Conservation (phyloP, 495 filamentous ascomycete species). For the Bacidia rubella region DNA sequence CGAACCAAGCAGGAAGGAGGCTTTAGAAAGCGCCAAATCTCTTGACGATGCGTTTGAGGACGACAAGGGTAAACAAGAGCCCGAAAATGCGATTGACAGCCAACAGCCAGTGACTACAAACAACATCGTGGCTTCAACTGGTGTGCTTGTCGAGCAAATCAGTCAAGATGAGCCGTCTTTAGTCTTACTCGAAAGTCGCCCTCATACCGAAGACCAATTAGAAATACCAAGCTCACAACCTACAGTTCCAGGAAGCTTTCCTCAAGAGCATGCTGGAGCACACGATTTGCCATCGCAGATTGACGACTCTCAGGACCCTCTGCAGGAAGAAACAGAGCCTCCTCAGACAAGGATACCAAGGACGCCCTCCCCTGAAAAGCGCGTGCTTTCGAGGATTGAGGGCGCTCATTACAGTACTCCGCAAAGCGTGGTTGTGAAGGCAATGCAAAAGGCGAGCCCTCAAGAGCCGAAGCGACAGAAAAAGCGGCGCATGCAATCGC, state of each 20-base stretch:
- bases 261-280: background rate
- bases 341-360: background rate
- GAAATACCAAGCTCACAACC: background rate
- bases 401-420: too few relatives aligned
- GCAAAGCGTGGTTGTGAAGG: too few relatives aligned
- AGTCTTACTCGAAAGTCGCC: background rate
- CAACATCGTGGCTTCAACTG: background rate
- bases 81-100: background rate
- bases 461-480: background rate
- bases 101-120: background rate
- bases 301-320: conserved; percentile 1
- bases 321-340: background rate
- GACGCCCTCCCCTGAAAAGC: background rate
- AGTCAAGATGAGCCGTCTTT: conserved; percentile 1
- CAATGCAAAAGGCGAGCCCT: too few relatives aligned
- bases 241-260: background rate
- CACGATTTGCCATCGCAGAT: background rate
- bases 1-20: background rate
- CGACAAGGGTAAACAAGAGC: background rate
- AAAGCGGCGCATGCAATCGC: background rate
- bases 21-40: conserved; percentile 2
- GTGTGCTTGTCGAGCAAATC: background rate
- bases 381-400: too few relatives aligned
- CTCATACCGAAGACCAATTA: background rate
- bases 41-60: background rate